Evolutionary conservation across 495 filamentous ascomycete genomes (phyloP), one percentile per base, ranked within the genome.

Genomic region (Evansstolkia leycettana): DNA sequence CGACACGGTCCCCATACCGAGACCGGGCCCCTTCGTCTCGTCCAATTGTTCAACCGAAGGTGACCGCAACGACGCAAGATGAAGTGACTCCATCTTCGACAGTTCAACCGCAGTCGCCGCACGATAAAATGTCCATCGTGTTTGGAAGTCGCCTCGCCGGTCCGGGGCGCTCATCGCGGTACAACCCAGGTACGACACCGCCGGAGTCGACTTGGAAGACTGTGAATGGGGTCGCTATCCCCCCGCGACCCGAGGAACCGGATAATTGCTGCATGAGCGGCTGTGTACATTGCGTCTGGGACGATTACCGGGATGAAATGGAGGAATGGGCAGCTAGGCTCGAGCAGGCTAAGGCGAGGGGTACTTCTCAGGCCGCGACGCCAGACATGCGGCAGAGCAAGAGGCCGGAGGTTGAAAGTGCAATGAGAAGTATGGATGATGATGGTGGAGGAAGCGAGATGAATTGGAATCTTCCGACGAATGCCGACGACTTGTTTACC

Each of bases 231-330:
- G 72, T 94, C 8, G 63, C 72, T 37, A 81, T 94, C 3, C 88
- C 87, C 8, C 86, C 86, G 12, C 67, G 72, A 10, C 90, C 90
- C 6, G 70, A 76, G 34, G 90, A 98, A 55, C 90, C 90, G 10
- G 90, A 95, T 54, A 94, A 96, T 57, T 98, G 90, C 72, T 98
- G 90, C 61, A 98, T 96, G 90, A 85, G 80, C 47, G 90, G 90
- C 17, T 98, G 90, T 54, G 88, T 94, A 18, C 88, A 96, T 53
- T 98, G 90, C 55, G 89, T 94, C 8, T 98, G 89, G 89, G 89
- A 95, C 54, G 65, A 70, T 28, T 94, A 78, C 58, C 67, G 86
- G 3, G 88, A 96, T 41, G 87, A 94, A 37, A 65, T 94, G 60
- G 88, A 96, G 51, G 80, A 82, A 29, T 94, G 85, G 84, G 82